Percentiles rank a stretch among this genome's conserved stretches.
Evolutionary conservation across 1,284 basidiomycete species (phyloP).

Genomic region (Irpex lacteus): DNA sequence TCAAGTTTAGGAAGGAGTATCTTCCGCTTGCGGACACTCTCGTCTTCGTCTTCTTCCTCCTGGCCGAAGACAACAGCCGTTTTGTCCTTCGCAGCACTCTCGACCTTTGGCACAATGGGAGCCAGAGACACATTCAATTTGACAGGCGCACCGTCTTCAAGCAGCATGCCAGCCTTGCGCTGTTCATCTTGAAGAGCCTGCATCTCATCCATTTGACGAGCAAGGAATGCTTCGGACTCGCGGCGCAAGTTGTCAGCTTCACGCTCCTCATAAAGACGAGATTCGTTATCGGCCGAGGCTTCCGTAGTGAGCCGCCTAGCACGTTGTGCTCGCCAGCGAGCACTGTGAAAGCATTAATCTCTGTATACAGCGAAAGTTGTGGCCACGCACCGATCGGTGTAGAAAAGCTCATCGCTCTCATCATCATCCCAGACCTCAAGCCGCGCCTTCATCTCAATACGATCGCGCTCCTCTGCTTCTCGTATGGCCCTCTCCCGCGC

Average conservation of each 20-base stretch:
- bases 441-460: constrained; percentile 66
- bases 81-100: constrained; percentile 45
- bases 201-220: constrained; percentile 89
- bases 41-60: constrained; percentile 82
- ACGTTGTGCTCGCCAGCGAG: constrained; percentile 74
- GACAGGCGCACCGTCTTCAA: constrained; percentile 87
- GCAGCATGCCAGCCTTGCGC: constrained; percentile 81
- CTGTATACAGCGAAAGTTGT: not conserved
- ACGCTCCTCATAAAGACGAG: constrained; percentile 76
- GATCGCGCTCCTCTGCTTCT: constrained; percentile 75
- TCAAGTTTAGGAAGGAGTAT: constrained; percentile 83
- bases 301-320: constrained; percentile 67
- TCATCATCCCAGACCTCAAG: constrained; percentile 89
- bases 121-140: constrained; percentile 74
- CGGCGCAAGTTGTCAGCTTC: constrained; percentile 80
- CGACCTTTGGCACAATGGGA: constrained; percentile 44
- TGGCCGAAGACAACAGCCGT: constrained; percentile 64
- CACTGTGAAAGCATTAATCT: constrained; percentile 32
- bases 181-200: constrained; percentile 84
- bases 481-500: constrained; percentile 66
- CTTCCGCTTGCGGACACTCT: constrained; percentile 74
- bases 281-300: constrained; percentile 80
- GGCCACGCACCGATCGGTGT: constrained; percentile 68
- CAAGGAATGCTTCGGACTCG: constrained; percentile 87
- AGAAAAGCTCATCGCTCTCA: constrained; percentile 84